These are phyloP conservation scores for Colletotrichum sp. DNA, from an alignment of 2,329 filamentous ascomycete species.

Conservation along the genomic window DNA sequence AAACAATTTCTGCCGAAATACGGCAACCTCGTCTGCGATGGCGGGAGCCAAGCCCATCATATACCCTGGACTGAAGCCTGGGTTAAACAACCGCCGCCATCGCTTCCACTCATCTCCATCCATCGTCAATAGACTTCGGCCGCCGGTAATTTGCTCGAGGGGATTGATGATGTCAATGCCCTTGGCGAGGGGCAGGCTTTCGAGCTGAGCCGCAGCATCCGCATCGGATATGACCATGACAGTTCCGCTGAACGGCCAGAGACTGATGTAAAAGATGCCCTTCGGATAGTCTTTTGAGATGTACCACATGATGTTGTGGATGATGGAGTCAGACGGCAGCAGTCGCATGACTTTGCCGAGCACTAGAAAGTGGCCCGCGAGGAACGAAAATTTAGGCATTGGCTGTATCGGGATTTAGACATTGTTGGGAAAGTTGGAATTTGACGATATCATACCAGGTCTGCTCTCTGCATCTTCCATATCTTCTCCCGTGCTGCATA, in stretches of 20 bases:
- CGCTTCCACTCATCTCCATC: conserved; percentile 31
- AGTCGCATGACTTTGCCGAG: conserved; percentile 19
- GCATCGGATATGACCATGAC: conserved; percentile 23
- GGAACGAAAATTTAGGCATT: conserved; percentile 22
- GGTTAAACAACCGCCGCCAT: conserved; percentile 37
- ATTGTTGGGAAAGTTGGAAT: too few relatives aligned
- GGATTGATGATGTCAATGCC: conserved; percentile 31
- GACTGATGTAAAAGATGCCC: conserved; percentile 29
- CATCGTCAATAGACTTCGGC: conserved; percentile 33
- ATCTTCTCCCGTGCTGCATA: not conserved
- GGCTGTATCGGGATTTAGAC: not conserved
- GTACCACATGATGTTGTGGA: conserved; percentile 30
- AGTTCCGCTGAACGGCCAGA: conserved; percentile 29
- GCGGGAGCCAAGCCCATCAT: conserved; percentile 37
- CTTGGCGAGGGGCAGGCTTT: conserved; percentile 24
- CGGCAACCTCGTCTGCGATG: conserved; percentile 39
- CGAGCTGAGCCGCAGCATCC: conserved; percentile 27
- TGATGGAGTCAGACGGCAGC: conserved; percentile 25
- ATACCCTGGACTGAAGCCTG: conserved; percentile 41
- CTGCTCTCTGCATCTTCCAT: not conserved
- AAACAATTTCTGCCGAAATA: conserved; percentile 28
- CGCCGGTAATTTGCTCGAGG: conserved; percentile 32
- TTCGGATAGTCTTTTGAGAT: not conserved
- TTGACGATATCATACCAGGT: not conserved
- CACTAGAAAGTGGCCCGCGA: conserved; percentile 26